phyloP scores from a whole-genome alignment of 345 rosid genomes.

The Rhodomyrtus tomentosa region DNA sequence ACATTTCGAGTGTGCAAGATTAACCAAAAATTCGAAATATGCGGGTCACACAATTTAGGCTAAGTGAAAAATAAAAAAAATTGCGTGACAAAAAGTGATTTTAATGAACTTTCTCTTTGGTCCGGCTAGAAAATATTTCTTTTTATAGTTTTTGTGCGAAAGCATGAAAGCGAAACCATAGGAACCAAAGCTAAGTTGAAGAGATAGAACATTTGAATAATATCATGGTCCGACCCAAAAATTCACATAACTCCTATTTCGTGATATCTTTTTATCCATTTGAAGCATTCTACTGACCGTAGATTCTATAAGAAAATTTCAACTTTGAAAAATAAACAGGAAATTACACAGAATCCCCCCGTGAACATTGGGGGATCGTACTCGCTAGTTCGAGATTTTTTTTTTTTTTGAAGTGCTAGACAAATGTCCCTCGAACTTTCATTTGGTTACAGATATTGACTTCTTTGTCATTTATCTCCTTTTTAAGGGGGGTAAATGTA shows the following conservation, averaged over 20 bases:
- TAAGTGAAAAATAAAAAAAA: neutral
- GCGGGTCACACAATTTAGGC: neutral
- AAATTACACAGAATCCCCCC: neutral
- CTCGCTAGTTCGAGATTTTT: neutral
- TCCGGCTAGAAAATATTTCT: neutral
- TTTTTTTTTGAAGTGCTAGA: neutral
- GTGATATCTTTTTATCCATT: neutral
- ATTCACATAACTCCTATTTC: neutral
- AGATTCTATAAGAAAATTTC: neutral
- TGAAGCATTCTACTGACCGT: neutral
- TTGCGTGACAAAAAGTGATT: neutral
- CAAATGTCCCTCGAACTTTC: neutral
- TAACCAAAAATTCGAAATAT: neutral
- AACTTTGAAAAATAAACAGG: neutral
- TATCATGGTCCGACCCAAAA: neutral
- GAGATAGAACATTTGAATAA: too few species aligned
- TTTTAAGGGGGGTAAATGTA: neutral
- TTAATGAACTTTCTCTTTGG: neutral
- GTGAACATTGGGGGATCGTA: neutral
- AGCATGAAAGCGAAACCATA: neutral
- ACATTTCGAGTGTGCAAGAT: neutral
- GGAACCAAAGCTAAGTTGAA: neutral
- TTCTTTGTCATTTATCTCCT: neutral
- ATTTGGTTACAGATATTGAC: neutral
- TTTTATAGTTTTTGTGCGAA: neutral